Evolutionary conservation across 768 basidiomycete genomes (phyloP).

Genomic region (Mycena sanguinolenta): DNA sequence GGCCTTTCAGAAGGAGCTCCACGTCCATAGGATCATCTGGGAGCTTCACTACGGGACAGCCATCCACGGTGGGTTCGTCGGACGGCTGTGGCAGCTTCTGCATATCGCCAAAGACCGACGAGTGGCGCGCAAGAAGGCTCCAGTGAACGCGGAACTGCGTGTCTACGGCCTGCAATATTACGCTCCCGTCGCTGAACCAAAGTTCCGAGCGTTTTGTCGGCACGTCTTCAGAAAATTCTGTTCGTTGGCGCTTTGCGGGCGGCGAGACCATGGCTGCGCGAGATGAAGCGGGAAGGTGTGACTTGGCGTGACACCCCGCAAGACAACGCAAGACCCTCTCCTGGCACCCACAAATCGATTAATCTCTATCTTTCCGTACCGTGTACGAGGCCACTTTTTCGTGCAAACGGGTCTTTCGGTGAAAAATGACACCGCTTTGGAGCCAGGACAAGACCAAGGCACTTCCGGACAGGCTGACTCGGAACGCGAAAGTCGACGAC

Average conservation of each 20-base stretch:
- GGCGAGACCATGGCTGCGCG: neutral
- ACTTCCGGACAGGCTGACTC: constrained; percentile 65
- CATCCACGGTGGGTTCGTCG: constrained; percentile 20
- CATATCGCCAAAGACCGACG: constrained; percentile 19
- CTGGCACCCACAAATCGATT: too few relatives aligned
- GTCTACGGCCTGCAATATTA: constrained; percentile 15
- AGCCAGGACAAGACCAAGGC: constrained; percentile 75
- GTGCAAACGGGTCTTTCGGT: too few relatives aligned
- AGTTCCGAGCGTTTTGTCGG: neutral
- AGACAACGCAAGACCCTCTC: too few relatives aligned
- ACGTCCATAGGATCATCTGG: constrained; percentile 11
- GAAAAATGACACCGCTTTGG: constrained; percentile 74
- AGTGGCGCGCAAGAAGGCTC: constrained; percentile 18
- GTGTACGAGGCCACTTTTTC: too few relatives aligned
- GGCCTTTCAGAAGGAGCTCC: neutral
- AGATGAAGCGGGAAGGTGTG: too few relatives aligned
- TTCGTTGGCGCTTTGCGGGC: neutral
- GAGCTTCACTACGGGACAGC: constrained; percentile 20
- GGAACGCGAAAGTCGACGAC: constrained; percentile 69
- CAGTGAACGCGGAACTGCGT: constrained; percentile 30
- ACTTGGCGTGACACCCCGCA: too few relatives aligned
- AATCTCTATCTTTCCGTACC: too few relatives aligned
- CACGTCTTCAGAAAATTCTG: neutral
- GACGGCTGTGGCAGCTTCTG: constrained; percentile 14
- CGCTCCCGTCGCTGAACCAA: constrained; percentile 18